Base-by-base conservation (phyloP, 2,329 filamentous ascomycete genomes). In the Aspergillus intermedius region DNA sequence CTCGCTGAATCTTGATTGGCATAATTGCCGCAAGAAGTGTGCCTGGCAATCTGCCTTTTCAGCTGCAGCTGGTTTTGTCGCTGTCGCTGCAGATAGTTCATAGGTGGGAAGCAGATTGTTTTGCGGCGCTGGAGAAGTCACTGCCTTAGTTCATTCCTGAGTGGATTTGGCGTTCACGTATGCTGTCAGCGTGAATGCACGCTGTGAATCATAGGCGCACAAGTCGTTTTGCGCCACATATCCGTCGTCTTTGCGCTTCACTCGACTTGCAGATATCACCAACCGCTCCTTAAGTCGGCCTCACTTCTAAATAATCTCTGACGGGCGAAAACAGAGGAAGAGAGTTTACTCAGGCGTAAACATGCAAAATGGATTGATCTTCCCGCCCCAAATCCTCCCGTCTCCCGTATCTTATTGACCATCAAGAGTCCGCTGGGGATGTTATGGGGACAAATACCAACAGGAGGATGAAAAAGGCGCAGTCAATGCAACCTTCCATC, bases 211-310 rank as follows among this genome's bases (percentile, higher is more conserved):
- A 9, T 35, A 17, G 5, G 15, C 34, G 25, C 32, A n/a, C 13
- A 17, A n/a, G n/a, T 17, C 13, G n/a, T n/a, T 17, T 5, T n/a
- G 34, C 4, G 13, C 13, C 34, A 17, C 13, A 17, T n/a, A 13
- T 15, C 10, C 12, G 5, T 37, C 13, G 15, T n/a, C 13, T 17
- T n/a, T 17, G 34, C 34, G 17, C 12, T 17, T 37, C 17, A n/a
- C 5, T 17, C 17, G 22, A 35, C 49, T 51, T 49, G 46, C 51
- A 53, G 48, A 48, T 57, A 60, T 63, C 59, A 62, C 59, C 60
- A 62, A 62, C 60, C 59, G 58, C 59, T 58, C 58, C 53, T 56
- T 53, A 39, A 39, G 44, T 42, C 17, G 22, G 37, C 17, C 37
- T 19, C 10, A 17, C 10, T 17, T 10, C 7, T 17, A 2, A 17